These are phyloP conservation scores for Coniferiporia sulphurascens DNA, from an alignment of 1,284 basidiomycete species.

Conservation along the genomic window DNA sequence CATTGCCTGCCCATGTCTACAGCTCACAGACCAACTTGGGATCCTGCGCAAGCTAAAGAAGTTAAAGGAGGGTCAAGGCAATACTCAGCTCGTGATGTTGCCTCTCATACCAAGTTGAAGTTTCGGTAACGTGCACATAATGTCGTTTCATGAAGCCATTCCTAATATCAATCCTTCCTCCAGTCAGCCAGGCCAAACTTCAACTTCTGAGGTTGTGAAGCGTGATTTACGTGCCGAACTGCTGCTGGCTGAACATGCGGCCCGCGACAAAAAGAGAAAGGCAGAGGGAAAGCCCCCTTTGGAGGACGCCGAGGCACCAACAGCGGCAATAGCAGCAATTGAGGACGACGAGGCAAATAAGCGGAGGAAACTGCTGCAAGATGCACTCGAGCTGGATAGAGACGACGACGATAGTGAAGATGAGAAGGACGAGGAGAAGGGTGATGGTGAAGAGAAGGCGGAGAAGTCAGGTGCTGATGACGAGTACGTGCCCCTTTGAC, in stretches of 20 bases:
- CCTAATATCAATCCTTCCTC: background rate
- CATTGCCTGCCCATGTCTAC: slow-evolving; percentile 56
- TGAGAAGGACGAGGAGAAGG: slow-evolving; percentile 34
- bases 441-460: slow-evolving; percentile 33
- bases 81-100: slow-evolving; percentile 86
- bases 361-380: slow-evolving; percentile 75
- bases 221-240: slow-evolving; percentile 82
- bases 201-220: slow-evolving; percentile 66
- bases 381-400: slow-evolving; percentile 80
- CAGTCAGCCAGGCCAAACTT: slow-evolving; percentile 84
- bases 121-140: slow-evolving; percentile 57
- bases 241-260: slow-evolving; percentile 75
- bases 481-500: slow-evolving; percentile 33
- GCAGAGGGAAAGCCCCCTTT: slow-evolving; percentile 62
- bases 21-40: slow-evolving; percentile 87
- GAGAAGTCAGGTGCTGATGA: slow-evolving; percentile 40
- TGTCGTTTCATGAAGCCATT: background rate
- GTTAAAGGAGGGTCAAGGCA: slow-evolving; percentile 85
- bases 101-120: slow-evolving; percentile 92
- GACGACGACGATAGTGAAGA: slow-evolving; percentile 69
- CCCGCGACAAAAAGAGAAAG: slow-evolving; percentile 84
- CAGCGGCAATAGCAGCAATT: slow-evolving; percentile 24
- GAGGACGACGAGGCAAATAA: slow-evolving; percentile 69
- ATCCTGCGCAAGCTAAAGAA: slow-evolving; percentile 80
- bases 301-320: slow-evolving; percentile 28